Conservation (phyloP, 805 yeast genomes). For the Wickerhamomyces mucosus region DNA sequence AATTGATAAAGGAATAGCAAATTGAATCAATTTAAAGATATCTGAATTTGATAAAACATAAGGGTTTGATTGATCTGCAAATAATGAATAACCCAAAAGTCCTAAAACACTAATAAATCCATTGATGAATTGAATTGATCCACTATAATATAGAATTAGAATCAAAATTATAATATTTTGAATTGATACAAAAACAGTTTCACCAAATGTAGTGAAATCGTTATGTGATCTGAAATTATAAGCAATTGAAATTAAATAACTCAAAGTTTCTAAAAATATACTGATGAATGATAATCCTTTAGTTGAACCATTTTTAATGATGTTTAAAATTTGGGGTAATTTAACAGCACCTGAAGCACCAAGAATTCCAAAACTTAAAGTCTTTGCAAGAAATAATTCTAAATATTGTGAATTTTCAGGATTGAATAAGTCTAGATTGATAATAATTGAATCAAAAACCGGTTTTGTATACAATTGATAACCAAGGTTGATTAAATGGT, state of each 20-base stretch:
- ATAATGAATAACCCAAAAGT: constrained; percentile 11
- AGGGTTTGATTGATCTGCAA: constrained; percentile 11
- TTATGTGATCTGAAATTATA: constrained; percentile 26
- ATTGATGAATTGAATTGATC: constrained; percentile 10
- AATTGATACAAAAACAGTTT: constrained; percentile 24
- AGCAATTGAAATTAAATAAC: constrained; percentile 24
- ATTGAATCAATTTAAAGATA: constrained; percentile 20
- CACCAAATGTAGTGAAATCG: constrained; percentile 31
- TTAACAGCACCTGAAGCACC: constrained; percentile 28
- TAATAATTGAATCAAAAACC: constrained; percentile 19
- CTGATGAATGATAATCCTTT: constrained; percentile 26
- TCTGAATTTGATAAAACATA: constrained; percentile 16
- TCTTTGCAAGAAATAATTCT: constrained; percentile 22
- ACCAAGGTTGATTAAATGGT: constrained; percentile 15
- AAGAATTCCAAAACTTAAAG: constrained; percentile 27
- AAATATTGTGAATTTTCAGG: constrained; percentile 17
- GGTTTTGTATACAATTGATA: constrained; percentile 17
- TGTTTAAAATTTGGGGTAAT: constrained; percentile 30
- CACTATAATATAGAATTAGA: constrained; percentile 19
- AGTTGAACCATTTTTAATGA: constrained; percentile 23
- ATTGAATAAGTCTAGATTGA: constrained; percentile 18
- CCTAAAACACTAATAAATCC: constrained; percentile 13
- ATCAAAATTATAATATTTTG: constrained; percentile 26
- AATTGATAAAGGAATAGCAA: constrained; percentile 27
- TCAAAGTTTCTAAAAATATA: constrained; percentile 24